A percentile compares a stretch with the other conserved stretches of the same genome.
Conservation (phyloP, 1,139 yeast species). For the Kurtzmaniella quercitrusa region DNA sequence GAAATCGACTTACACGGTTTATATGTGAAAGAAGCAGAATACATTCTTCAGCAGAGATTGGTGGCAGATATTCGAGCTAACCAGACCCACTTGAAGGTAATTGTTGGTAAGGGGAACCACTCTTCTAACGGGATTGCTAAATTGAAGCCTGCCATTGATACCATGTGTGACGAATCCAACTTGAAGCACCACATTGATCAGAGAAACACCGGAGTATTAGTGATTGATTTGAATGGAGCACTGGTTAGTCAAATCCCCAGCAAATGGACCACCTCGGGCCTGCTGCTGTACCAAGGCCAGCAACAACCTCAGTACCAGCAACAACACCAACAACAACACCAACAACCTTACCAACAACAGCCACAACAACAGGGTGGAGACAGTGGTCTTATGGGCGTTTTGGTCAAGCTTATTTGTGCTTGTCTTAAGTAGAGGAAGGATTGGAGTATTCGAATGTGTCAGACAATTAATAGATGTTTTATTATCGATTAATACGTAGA, state of each 20-base stretch:
- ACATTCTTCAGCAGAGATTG: constrained; percentile 68
- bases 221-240: constrained; percentile 53
- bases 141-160: constrained; percentile 83
- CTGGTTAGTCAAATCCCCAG: constrained; percentile 44
- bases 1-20: constrained; percentile 94
- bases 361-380: constrained; percentile 22
- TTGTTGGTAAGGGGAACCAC: constrained; percentile 94
- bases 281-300: constrained; percentile 17
- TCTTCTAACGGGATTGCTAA: constrained; percentile 80
- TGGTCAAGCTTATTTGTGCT: constrained; percentile 25
- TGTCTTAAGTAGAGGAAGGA: constrained; percentile 6
- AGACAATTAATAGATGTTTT: constrained; percentile 2
- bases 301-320: constrained; percentile 27
- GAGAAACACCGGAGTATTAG: constrained; percentile 75
- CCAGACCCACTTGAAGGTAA: constrained; percentile 58
- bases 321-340: constrained; percentile 19
- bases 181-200: constrained; percentile 60
- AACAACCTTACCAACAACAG: constrained; percentile 16
- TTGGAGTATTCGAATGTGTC: too few relatives aligned
- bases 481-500: too few relatives aligned
- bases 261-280: constrained; percentile 41
- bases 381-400: constrained; percentile 27
- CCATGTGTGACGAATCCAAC: constrained; percentile 62
- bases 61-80: constrained; percentile 58
- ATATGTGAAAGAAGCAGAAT: constrained; percentile 83